Evolutionary conservation across 2,329 filamentous ascomycete genomes (phyloP).

Genomic region (Elsinoe ampelina): DNA sequence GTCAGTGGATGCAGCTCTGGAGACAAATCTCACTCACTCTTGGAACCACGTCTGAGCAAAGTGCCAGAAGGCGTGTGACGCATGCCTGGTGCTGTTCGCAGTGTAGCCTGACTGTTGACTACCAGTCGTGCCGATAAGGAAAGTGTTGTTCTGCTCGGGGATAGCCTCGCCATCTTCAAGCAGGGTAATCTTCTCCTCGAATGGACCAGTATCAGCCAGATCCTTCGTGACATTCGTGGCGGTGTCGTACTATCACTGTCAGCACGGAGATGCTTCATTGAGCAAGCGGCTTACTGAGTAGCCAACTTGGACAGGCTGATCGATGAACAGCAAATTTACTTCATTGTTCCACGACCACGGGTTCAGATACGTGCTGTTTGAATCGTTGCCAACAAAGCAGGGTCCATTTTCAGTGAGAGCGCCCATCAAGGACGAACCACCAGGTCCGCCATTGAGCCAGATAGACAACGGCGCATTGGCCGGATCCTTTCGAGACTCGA

Average conservation of each 20-base stretch:
- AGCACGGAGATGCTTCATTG: not conserved
- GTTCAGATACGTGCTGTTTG: slow-evolving; percentile 43
- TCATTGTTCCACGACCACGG: slow-evolving; percentile 53
- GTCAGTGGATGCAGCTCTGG: not conserved
- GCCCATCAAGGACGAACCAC: slow-evolving; percentile 42
- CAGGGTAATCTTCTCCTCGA: slow-evolving; percentile 29
- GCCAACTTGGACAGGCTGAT: slow-evolving; percentile 52
- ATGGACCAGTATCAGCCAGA: slow-evolving; percentile 15
- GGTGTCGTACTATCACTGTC: slow-evolving; percentile 12
- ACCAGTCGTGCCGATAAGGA: slow-evolving; percentile 48
- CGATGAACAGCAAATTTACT: slow-evolving; percentile 50
- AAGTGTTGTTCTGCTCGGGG: slow-evolving; percentile 24
- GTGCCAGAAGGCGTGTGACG: slow-evolving; percentile 48
- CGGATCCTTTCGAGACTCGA: slow-evolving; percentile 47
- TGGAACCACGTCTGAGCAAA: slow-evolving; percentile 47
- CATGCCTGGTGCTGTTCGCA: slow-evolving; percentile 25
- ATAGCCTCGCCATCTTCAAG: slow-evolving; percentile 14
- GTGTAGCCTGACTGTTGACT: slow-evolving; percentile 36
- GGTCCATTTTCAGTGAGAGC: slow-evolving; percentile 44
- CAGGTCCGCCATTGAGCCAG: slow-evolving; percentile 52
- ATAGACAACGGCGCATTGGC: slow-evolving; percentile 45
- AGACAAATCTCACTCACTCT: slow-evolving; percentile 12
- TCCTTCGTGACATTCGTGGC: slow-evolving; percentile 26
- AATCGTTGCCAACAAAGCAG: slow-evolving; percentile 45
- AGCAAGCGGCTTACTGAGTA: slow-evolving; percentile 30